Conservation (phyloP, 2,329 filamentous ascomycete genomes). For the Penicillium sp. region DNA sequence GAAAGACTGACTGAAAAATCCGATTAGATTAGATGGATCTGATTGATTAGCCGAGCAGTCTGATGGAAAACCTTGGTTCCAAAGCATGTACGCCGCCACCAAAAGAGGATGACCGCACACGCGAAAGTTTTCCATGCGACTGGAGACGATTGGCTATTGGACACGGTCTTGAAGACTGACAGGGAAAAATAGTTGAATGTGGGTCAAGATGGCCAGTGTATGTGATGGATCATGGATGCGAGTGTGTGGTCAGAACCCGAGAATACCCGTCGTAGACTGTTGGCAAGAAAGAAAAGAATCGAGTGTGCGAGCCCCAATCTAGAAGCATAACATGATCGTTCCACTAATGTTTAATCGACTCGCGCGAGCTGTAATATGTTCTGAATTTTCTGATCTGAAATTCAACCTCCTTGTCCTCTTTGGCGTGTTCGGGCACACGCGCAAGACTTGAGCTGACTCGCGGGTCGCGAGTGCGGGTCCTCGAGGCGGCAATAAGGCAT, state of each 20-base stretch:
- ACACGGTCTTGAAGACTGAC: neutral
- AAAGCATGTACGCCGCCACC: neutral
- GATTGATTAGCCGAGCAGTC: neutral
- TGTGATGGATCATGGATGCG: neutral
- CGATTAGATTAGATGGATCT: slow-evolving; percentile 11
- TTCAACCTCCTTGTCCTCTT: neutral
- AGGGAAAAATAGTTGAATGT: neutral
- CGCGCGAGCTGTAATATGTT: neutral
- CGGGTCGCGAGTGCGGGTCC: neutral
- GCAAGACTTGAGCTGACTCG: neutral
- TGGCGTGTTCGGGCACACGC: neutral
- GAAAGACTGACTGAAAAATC: neutral
- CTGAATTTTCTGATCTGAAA: neutral
- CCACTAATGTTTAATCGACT: neutral
- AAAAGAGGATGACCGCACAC: neutral
- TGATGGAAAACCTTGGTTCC: neutral
- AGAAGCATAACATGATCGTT: no score
- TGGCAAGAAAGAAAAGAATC: neutral
- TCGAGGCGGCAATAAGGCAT: neutral
- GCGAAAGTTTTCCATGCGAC: neutral
- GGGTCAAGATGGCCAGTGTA: neutral
- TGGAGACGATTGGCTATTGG: neutral
- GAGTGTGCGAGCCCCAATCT: neutral
- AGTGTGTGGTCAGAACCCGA: neutral
- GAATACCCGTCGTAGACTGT: neutral